Percentiles rank a stretch among this genome's conserved stretches.
Evolutionary conservation across 2,329 filamentous ascomycete genomes (phyloP).

Genomic region (Fusarium staphyleae): DNA sequence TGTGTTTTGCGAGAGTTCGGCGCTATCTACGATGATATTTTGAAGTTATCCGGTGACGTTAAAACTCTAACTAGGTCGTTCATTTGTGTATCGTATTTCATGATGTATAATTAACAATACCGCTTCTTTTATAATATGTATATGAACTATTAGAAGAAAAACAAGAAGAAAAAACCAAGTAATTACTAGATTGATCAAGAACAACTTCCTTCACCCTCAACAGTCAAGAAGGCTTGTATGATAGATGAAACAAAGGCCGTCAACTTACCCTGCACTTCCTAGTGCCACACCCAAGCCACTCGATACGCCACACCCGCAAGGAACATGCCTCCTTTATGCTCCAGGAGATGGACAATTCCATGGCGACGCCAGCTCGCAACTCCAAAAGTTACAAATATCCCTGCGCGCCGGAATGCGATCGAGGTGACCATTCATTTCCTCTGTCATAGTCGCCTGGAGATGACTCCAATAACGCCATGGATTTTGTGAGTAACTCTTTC

Average conservation of each 20-base stretch:
- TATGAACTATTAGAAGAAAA: too few relatives aligned
- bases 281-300: background rate
- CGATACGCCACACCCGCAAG: slow-evolving; percentile 19
- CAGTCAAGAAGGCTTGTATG: background rate
- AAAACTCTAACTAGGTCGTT: too few relatives aligned
- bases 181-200: background rate
- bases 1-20: too few relatives aligned
- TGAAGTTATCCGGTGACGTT: too few relatives aligned
- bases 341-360: slow-evolving; percentile 12
- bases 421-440: slow-evolving; percentile 22
- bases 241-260: background rate
- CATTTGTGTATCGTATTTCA: too few relatives aligned
- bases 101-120: too few relatives aligned
- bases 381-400: slow-evolving; percentile 32
- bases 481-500: slow-evolving; percentile 57
- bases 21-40: too few relatives aligned
- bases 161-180: background rate
- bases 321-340: slow-evolving; percentile 4
- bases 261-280: slow-evolving; percentile 10
- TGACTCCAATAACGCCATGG: slow-evolving; percentile 60
- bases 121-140: too few relatives aligned
- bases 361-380: slow-evolving; percentile 30
- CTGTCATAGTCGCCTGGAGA: slow-evolving; percentile 46
- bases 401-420: slow-evolving; percentile 30
- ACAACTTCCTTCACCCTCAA: too few relatives aligned